These are phyloP conservation scores for Endoconidiophora laricicola DNA, from an alignment of 2,329 filamentous ascomycete genomes.

Conservation along the genomic window DNA sequence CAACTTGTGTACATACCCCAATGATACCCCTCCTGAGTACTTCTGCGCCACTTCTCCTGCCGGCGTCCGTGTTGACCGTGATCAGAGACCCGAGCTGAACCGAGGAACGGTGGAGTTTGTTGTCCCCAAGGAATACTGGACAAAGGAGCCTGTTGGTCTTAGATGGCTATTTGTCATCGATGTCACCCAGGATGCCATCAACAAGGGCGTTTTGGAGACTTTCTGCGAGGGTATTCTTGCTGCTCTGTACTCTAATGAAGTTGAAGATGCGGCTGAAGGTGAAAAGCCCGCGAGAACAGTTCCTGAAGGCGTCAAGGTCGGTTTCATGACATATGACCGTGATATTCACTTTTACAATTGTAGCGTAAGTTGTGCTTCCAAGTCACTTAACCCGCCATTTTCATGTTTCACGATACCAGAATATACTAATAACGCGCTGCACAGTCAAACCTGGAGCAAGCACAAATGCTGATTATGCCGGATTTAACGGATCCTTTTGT, in stretches of 20 bases:
- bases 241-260: conserved; percentile 55
- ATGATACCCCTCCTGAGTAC: conserved; percentile 79
- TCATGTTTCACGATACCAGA: background rate
- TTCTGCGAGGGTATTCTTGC: conserved; percentile 79
- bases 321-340: conserved; percentile 90
- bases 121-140: conserved; percentile 98
- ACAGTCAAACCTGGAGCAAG: conserved; percentile 59
- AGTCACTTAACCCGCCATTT: background rate
- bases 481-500: conserved; percentile 95
- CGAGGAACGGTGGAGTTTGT: conserved; percentile 89
- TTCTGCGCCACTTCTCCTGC: conserved; percentile 81
- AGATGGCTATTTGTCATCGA: conserved; percentile 86
- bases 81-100: conserved; percentile 76
- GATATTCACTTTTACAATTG: conserved; percentile 98
- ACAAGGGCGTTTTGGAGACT: conserved; percentile 76
- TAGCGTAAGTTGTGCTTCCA: conserved; percentile 39
- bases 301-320: conserved; percentile 69
- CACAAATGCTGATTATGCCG: conserved; percentile 97
- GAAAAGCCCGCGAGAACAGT: conserved; percentile 40
- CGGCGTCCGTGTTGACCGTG: conserved; percentile 71
- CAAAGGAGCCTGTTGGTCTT: conserved; percentile 75
- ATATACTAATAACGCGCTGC: conserved; percentile 14
- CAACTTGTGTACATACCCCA: conserved; percentile 95
- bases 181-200: conserved; percentile 78
- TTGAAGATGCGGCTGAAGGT: conserved; percentile 24